Evolutionary conservation across 2,329 filamentous ascomycete genomes (phyloP).

Genomic region (Nemania bipapillata): DNA sequence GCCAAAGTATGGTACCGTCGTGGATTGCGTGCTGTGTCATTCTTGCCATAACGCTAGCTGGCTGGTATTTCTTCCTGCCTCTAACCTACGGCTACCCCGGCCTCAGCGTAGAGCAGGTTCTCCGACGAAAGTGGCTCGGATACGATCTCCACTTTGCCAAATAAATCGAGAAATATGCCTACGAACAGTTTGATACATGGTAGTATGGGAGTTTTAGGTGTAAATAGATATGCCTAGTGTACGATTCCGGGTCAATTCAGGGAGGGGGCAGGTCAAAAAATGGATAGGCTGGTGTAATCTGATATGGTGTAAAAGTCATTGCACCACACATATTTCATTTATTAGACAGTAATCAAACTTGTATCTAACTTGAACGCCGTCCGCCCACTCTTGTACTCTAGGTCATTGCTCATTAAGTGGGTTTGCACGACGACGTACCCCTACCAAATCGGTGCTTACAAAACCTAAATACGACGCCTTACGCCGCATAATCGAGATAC

Average conservation of each 20-base stretch:
- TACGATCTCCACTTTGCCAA: constrained; percentile 99
- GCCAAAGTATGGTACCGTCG: constrained; percentile 77
- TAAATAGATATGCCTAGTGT: constrained; percentile 38
- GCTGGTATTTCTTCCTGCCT: constrained; percentile 94
- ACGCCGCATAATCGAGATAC: neutral
- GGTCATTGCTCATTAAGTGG: neutral
- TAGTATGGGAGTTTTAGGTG: constrained; percentile 28
- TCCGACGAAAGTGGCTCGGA: constrained; percentile 90
- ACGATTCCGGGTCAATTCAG: constrained; percentile 42
- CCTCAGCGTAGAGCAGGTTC: constrained; percentile 79
- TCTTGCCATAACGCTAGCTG: constrained; percentile 72
- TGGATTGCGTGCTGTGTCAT: constrained; percentile 84
- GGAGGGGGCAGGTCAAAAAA: constrained; percentile 25
- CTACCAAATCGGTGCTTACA: neutral
- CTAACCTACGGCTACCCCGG: constrained; percentile 96
- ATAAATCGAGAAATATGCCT: constrained; percentile 61
- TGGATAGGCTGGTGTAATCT: constrained; percentile 37
- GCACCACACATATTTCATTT: constrained; percentile 25
- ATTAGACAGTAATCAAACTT: constrained; percentile 8
- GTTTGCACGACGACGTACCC: neutral
- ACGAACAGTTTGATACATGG: constrained; percentile 21
- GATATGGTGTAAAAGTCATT: constrained; percentile 35
- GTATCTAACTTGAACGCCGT: neutral
- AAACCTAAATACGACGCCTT: neutral
- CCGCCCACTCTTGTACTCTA: neutral